Percentiles rank a stretch among this genome's conserved stretches.
These are phyloP conservation scores for Phytopythium oedochilum DNA, from an alignment of 352 stramenopile genomes.

Conservation along the genomic window DNA sequence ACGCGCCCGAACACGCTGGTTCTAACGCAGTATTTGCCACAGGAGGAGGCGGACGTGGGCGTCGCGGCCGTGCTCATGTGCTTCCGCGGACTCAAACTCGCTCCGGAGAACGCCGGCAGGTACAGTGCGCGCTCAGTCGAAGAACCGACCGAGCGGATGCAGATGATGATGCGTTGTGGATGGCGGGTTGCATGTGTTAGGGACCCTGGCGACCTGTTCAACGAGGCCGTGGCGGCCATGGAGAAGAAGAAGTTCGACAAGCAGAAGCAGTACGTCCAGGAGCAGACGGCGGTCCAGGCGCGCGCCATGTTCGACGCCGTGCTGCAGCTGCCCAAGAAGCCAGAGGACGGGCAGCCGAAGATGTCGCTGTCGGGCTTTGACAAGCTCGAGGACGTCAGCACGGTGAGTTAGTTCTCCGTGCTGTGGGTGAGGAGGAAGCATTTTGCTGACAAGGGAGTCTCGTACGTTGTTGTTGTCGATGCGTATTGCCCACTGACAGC, in stretches of 20 bases:
- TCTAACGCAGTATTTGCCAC: constrained; percentile 5
- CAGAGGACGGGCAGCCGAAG: constrained; percentile 23
- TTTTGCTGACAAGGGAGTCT: too few species aligned
- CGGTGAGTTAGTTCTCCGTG: too few species aligned
- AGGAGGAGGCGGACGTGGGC: constrained; percentile 82
- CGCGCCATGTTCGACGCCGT: constrained; percentile 56
- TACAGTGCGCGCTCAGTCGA: constrained; percentile 11
- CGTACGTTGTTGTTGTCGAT: too few species aligned
- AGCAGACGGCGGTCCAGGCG: constrained; percentile 56
- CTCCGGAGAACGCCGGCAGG: constrained; percentile 41
- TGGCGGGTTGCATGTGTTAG: too few species aligned
- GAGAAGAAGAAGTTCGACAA: constrained; percentile 79
- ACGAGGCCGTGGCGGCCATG: constrained; percentile 64
- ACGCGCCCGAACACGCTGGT: neutral
- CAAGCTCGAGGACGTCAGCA: constrained; percentile 21
- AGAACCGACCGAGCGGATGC: too few species aligned
- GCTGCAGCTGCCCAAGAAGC: constrained; percentile 38
- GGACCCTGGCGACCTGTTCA: constrained; percentile 66
- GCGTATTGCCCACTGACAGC: too few species aligned
- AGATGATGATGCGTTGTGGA: too few species aligned
- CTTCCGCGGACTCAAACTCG: constrained; percentile 60
- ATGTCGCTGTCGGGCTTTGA: constrained; percentile 73
- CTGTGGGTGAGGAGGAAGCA: too few species aligned
- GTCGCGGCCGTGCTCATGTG: constrained; percentile 75
- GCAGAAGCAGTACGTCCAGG: constrained; percentile 71